These are phyloP conservation scores for Pseudogymnoascus sp. DNA, from an alignment of 2,329 filamentous ascomycete species.

Conservation along the genomic window DNA sequence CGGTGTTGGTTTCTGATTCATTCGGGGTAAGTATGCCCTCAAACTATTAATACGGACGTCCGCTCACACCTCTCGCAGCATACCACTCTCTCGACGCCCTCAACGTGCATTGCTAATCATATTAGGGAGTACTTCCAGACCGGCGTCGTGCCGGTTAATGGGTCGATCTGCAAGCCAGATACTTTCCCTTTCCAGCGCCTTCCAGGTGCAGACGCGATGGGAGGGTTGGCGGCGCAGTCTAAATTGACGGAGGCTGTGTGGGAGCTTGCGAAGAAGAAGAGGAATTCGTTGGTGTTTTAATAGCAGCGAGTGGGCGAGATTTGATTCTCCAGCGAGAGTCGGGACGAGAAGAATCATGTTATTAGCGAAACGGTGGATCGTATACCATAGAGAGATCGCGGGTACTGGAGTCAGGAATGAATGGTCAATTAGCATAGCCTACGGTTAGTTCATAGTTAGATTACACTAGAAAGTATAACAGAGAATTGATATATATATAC, in stretches of 20 bases:
- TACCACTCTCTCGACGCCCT: constrained; percentile 36
- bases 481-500: not conserved
- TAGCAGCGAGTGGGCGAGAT: not conserved
- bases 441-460: not conserved
- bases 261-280: not conserved
- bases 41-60: not conserved
- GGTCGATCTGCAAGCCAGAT: constrained; percentile 43
- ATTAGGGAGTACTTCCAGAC: constrained; percentile 37
- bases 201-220: not conserved
- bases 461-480: not conserved
- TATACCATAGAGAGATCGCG: not conserved
- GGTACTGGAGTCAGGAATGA: not conserved
- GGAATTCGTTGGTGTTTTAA: not conserved
- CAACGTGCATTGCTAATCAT: constrained; percentile 31
- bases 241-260: constrained; percentile 3
- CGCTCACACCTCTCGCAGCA: constrained; percentile 35
- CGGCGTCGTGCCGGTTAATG: constrained; percentile 38
- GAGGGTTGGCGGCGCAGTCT: not conserved
- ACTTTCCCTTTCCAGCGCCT: constrained; percentile 34
- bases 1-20: constrained; percentile 43
- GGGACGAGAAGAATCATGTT: not conserved
- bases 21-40: constrained; percentile 40
- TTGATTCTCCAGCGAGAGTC: not conserved
- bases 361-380: not conserved
- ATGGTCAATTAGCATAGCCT: not conserved